Evolutionary conservation across 805 yeast species (phyloP), one percentile per base, ranked within the genome.

Genomic region (Candida suzukii): DNA sequence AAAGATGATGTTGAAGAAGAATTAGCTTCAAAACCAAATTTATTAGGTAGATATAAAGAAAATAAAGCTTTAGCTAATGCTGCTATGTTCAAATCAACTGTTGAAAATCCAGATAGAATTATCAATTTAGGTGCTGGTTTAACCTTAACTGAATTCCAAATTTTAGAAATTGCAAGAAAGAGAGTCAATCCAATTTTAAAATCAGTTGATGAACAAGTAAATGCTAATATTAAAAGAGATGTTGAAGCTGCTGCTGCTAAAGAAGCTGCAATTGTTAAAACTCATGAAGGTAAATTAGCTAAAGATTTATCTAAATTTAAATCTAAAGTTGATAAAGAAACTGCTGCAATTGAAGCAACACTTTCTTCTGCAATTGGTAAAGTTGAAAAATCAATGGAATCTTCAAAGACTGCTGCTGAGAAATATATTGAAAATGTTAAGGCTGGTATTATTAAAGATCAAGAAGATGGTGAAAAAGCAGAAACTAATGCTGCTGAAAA

Each of bases 111-210:
- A 2, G 68, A 71, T 47, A 66, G 72, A 56, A 56, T 68, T 20
- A 57, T 75, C 47, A 71, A 73, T 48, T 61, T 76, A 46, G 82
- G 82, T 41, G 68, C 73, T 35, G 80, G 80, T 17, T 64, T 75
- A 54, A 63, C 54, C 37, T 63, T 76, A 64, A 70, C 80, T 36
- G 78, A 76, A 49, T 70, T 69, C 41, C 78, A 75, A 55, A 68
- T 76, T 46, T 63, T 73, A 49, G 80, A 67, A 39, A 70, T 76
- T 52, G 81, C 81, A 19, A 71, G 73, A 31, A 64, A 63, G 47
- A 66, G 80, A 48, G 77, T 76, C 30, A 73, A 74, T 27, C 82
- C 82, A 5, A 70, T 75, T 30, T 61, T 76, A 52, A 65, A 69
- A 35, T 64, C 58, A 47, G 74, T 76, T 53, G 72, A 74, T 51